phyloP scores from a whole-genome alignment of 1,284 basidiomycete genomes.

The Sanghuangporus baumii region DNA sequence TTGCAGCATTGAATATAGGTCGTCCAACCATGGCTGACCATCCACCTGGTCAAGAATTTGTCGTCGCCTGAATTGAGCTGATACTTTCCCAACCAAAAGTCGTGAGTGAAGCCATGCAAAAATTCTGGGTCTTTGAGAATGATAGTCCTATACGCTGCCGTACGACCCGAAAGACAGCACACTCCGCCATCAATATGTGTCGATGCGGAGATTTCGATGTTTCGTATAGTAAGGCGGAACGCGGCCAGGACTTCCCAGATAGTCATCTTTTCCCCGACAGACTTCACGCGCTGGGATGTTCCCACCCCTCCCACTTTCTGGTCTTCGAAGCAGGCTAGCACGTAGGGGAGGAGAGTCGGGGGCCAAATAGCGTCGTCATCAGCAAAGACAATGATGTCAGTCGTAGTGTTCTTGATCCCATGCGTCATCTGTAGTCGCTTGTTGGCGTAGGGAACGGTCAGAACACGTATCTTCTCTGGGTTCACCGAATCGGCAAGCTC shows the following conservation, averaged over 20 bases:
- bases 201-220: slow-evolving; percentile 84
- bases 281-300: slow-evolving; percentile 83
- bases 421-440: slow-evolving; percentile 91
- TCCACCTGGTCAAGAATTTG: slow-evolving; percentile 94
- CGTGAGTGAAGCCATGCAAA: slow-evolving; percentile 87
- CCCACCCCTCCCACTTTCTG: slow-evolving; percentile 90
- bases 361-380: slow-evolving; percentile 97
- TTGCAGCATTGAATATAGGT: slow-evolving; percentile 90
- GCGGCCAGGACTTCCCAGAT: slow-evolving; percentile 93
- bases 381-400: slow-evolving; percentile 93
- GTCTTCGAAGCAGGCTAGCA: slow-evolving; percentile 89
- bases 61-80: slow-evolving; percentile 91
- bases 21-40: slow-evolving; percentile 91
- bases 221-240: slow-evolving; percentile 86
- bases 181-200: slow-evolving; percentile 91
- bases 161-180: slow-evolving; percentile 87
- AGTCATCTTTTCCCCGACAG: slow-evolving; percentile 73
- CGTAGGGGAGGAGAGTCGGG: slow-evolving; percentile 76
- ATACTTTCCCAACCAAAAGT: slow-evolving; percentile 89
- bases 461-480: slow-evolving; percentile 75
- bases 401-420: slow-evolving; percentile 82
- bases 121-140: slow-evolving; percentile 93
- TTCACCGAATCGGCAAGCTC: slow-evolving; percentile 84
- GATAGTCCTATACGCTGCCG: slow-evolving; percentile 87
- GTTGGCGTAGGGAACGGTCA: slow-evolving; percentile 89